Conservation (phyloP, 148 eudicot species). For the Rheum nobile region DNA sequence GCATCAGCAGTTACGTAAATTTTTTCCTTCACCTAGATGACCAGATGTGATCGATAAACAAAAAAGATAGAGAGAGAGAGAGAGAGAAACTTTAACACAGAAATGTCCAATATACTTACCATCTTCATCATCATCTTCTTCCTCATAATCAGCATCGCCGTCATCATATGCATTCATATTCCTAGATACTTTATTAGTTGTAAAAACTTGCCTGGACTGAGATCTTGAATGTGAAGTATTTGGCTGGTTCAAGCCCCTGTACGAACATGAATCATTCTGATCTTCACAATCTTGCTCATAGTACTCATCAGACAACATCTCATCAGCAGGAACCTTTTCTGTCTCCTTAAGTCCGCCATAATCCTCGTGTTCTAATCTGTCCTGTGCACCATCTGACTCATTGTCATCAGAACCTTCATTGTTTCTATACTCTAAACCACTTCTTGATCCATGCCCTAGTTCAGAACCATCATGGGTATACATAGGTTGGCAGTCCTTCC, state of each 20-base stretch:
- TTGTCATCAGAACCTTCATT: conserved; percentile 63
- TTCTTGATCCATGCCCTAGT: conserved; percentile 63
- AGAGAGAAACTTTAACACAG: neutral
- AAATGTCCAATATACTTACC: conserved; percentile 16
- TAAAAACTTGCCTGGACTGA: conserved; percentile 23
- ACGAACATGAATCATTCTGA: conserved; percentile 50
- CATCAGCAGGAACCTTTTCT: conserved; percentile 60
- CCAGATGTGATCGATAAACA: neutral
- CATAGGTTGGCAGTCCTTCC: conserved; percentile 55
- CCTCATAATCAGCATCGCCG: conserved; percentile 30
- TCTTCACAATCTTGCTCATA: conserved; percentile 93
- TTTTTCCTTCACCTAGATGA: neutral
- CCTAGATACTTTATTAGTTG: conserved; percentile 21
- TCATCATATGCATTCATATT: conserved; percentile 30
- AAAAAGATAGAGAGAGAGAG: neutral
- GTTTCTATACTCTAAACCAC: conserved; percentile 57
- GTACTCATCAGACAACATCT: conserved; percentile 96
- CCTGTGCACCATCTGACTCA: conserved; percentile 39
- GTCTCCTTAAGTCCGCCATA: conserved; percentile 33
- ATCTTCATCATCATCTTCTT: conserved; percentile 38
- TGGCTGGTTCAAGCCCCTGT: conserved; percentile 25
- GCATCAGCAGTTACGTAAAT: neutral
- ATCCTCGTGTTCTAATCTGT: conserved; percentile 33
- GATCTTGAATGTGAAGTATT: conserved; percentile 29
- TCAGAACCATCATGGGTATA: conserved; percentile 28